Percentiles rank a stretch among this genome's conserved stretches.
Evolutionary conservation across 805 yeast genomes (phyloP).

Genomic region (Cyberlindnera japonica): DNA sequence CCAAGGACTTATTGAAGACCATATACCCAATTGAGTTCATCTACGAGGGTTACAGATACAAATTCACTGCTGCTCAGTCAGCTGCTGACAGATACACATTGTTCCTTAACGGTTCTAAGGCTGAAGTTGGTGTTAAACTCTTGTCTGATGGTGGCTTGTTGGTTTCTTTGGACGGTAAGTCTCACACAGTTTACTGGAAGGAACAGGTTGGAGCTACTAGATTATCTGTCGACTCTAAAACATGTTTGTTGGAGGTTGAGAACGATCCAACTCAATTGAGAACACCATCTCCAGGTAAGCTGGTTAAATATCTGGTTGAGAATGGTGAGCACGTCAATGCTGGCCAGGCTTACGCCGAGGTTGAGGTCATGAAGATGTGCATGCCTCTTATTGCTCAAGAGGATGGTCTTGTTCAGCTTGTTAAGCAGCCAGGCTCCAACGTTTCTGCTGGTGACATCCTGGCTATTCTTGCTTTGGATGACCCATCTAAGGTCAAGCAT

Average conservation of each 20-base stretch:
- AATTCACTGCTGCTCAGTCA: conserved; percentile 93
- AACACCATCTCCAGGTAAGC: conserved; percentile 98
- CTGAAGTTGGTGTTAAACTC: conserved; percentile 81
- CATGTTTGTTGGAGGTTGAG: conserved; percentile 90
- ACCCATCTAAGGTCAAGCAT: conserved; percentile 95
- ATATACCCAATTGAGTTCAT: conserved; percentile 92
- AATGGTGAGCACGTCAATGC: conserved; percentile 88
- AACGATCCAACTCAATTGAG: conserved; percentile 98
- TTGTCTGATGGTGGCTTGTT: conserved; percentile 93
- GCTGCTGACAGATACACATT: conserved; percentile 81
- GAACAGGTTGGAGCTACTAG: conserved; percentile 96
- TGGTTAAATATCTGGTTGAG: conserved; percentile 89
- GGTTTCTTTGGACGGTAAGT: conserved; percentile 83
- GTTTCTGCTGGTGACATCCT: conserved; percentile 95
- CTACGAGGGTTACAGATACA: conserved; percentile 88
- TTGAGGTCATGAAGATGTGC: conserved; percentile 99
- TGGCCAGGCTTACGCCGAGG: conserved; percentile 97
- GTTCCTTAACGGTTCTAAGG: conserved; percentile 90
- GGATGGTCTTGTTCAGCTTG: conserved; percentile 85
- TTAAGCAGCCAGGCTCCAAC: conserved; percentile 98
- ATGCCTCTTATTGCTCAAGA: conserved; percentile 96
- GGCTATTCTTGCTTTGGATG: conserved; percentile 92
- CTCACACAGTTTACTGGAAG: conserved; percentile 96
- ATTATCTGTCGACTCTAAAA: conserved; percentile 90
- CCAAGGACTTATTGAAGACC: conserved; percentile 75